Evolutionary conservation across 2,329 filamentous ascomycete species (phyloP).

Genomic region (Cladophialophora chaetospira): DNA sequence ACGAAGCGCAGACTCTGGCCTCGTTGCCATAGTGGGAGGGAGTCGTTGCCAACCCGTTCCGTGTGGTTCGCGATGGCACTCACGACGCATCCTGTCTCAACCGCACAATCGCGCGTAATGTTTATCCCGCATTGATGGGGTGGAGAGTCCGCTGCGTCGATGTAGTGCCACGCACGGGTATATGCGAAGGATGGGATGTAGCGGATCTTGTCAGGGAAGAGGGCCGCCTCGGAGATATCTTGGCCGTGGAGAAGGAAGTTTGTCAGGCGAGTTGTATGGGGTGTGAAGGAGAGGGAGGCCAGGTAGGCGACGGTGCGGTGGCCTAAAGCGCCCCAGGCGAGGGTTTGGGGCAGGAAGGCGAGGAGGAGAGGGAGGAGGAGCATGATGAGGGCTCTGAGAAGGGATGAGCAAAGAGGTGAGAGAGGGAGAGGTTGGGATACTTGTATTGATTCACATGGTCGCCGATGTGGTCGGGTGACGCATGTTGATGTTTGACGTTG

Average conservation of each 20-base stretch:
- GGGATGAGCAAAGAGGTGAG: not conserved
- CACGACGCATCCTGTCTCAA: slow-evolving; percentile 52
- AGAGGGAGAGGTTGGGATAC: not conserved
- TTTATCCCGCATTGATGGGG: slow-evolving; percentile 32
- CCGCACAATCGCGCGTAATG: slow-evolving; percentile 52
- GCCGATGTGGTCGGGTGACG: slow-evolving; percentile 20
- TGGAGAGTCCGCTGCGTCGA: slow-evolving; percentile 32
- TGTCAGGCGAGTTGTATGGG: slow-evolving; percentile 20
- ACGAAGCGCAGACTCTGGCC: slow-evolving; percentile 51
- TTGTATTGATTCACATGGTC: slow-evolving; percentile 12
- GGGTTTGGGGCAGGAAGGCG: not conserved
- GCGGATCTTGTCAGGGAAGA: slow-evolving; percentile 33
- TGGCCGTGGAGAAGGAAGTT: slow-evolving; percentile 32
- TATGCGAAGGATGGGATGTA: slow-evolving; percentile 33
- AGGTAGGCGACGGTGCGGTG: slow-evolving; percentile 59
- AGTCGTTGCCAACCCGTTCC: slow-evolving; percentile 43
- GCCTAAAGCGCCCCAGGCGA: slow-evolving; percentile 55
- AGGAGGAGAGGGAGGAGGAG: slow-evolving; percentile 6
- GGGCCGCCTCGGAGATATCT: slow-evolving; percentile 34
- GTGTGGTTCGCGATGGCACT: slow-evolving; percentile 57
- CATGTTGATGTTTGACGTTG: not conserved
- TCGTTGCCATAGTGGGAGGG: slow-evolving; percentile 34
- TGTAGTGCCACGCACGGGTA: slow-evolving; percentile 33
- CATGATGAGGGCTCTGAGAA: not conserved
- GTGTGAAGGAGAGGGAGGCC: slow-evolving; percentile 39